Evolutionary conservation across 2,329 filamentous ascomycete genomes (phyloP), one percentile per base, ranked within the genome.

Genomic region (Alternaria ventricosa): DNA sequence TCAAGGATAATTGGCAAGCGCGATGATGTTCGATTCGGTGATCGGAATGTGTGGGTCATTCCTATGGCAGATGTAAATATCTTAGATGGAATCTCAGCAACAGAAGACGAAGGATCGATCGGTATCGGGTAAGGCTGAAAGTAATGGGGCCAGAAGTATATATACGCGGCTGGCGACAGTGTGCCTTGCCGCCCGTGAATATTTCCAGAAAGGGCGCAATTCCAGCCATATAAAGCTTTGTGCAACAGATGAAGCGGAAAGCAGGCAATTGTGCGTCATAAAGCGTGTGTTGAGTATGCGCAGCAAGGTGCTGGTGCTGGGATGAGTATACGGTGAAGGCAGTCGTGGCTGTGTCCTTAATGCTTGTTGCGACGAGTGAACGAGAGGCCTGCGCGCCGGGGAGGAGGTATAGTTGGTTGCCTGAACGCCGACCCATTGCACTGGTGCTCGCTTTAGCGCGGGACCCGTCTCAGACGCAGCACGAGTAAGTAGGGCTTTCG

Each of bases 41-140:
- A 22, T 57, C 54, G 43, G 18, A 27, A 45, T 51, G 44, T 54
- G 50, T 47, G 36, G 58, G 60, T 63, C 64, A 57, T 68, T 51
- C 64, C 61, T 57, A 28, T 41, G 57, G 63, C 45, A 49, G 63
- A 55, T 44, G n/a, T n/a, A 44, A 51, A 20, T 3, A 25, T 30
- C 30, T 15, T 25, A 55, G 22, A 27, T 20, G 28, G 45, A 58
- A 46, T 55, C 28, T 63, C 10, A 44, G 41, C 22, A 41, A 45
- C 28, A 41, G 23, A 27, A 50, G 36, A 27, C 22, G 53, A 54
- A 55, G 20, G 66, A 61, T 71, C 61, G 63, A 67, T 68, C 54
- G 50, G 61, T 60, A 61, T 55, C 55, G 44, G 53, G 23, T 71
- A 74, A 61, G 71, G 71, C 71, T 74, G 71, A 70, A 51, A 46